These are phyloP conservation scores for Nemania diffusa DNA, from an alignment of 2,329 filamentous ascomycete species.

Conservation along the genomic window DNA sequence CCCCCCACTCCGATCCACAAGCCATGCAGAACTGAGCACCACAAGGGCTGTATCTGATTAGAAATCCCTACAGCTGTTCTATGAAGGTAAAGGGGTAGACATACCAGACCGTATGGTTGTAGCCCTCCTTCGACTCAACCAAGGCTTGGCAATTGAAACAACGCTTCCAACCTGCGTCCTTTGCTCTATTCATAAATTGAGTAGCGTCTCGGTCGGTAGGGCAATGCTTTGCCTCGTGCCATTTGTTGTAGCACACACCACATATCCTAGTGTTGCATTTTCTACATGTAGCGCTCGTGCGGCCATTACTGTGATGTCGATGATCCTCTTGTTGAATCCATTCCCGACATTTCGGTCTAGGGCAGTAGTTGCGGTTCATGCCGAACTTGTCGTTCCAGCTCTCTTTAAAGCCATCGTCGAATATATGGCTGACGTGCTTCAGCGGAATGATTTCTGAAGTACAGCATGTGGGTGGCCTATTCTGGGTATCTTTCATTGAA, in stretches of 20 bases:
- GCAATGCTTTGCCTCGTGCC: conserved; percentile 76
- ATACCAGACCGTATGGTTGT: conserved; percentile 89
- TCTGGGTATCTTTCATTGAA: conserved; percentile 78
- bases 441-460: conserved; percentile 77
- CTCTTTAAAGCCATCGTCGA: conserved; percentile 78
- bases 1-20: conserved; percentile 84
- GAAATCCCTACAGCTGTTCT: conserved; percentile 22
- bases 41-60: conserved; percentile 66
- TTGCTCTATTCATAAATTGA: conserved; percentile 71
- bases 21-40: conserved; percentile 88
- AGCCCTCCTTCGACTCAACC: conserved; percentile 84
- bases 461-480: conserved; percentile 90
- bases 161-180: conserved; percentile 76
- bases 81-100: conserved; percentile 44
- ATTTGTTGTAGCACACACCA: conserved; percentile 75
- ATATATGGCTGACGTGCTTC: conserved; percentile 79
- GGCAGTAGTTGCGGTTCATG: conserved; percentile 84
- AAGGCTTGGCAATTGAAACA: conserved; percentile 79
- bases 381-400: conserved; percentile 83
- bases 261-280: conserved; percentile 81
- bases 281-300: conserved; percentile 75
- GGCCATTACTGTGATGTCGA: conserved; percentile 62
- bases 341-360: conserved; percentile 75
- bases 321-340: conserved; percentile 82
- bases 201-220: conserved; percentile 75